Evolutionary conservation across 257 asterid genomes (phyloP).

Genomic region (Rauvolfia tetraphylla): DNA sequence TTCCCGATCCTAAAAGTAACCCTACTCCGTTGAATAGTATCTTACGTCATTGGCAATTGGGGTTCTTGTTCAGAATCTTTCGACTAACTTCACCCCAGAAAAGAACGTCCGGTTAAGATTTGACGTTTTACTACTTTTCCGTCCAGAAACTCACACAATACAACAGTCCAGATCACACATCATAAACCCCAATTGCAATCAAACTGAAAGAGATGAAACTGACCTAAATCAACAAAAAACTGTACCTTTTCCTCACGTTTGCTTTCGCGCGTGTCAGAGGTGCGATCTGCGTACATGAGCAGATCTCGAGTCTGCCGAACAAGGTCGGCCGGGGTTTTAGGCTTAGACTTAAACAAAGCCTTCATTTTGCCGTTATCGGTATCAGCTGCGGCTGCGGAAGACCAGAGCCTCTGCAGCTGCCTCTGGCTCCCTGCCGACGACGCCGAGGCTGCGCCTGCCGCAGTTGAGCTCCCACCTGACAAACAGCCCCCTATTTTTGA

Average conservation of each 20-base stretch:
- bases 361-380: slow-evolving; percentile 53
- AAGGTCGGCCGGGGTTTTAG: slow-evolving; percentile 77
- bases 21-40: background rate
- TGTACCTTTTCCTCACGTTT: slow-evolving; percentile 86
- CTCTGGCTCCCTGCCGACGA: slow-evolving; percentile 31
- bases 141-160: background rate
- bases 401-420: background rate
- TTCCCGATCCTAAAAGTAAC: background rate
- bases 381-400: slow-evolving; percentile 25
- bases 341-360: slow-evolving; percentile 74
- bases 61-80: background rate
- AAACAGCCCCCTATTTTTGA: slow-evolving; percentile 69
- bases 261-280: slow-evolving; percentile 54
- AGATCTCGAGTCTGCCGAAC: slow-evolving; percentile 90
- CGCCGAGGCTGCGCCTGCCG: slow-evolving; percentile 44
- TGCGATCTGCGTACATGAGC: slow-evolving; percentile 54
- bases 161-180: background rate
- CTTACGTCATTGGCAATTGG: background rate
- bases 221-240: background rate
- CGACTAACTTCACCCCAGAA: background rate
- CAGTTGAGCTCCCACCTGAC: slow-evolving; percentile 49
- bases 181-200: background rate
- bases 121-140: background rate
- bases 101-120: background rate
- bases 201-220: slow-evolving; percentile 12